phyloP scores from a whole-genome alignment of 345 rosid genomes.

The Durio zibethinus region DNA sequence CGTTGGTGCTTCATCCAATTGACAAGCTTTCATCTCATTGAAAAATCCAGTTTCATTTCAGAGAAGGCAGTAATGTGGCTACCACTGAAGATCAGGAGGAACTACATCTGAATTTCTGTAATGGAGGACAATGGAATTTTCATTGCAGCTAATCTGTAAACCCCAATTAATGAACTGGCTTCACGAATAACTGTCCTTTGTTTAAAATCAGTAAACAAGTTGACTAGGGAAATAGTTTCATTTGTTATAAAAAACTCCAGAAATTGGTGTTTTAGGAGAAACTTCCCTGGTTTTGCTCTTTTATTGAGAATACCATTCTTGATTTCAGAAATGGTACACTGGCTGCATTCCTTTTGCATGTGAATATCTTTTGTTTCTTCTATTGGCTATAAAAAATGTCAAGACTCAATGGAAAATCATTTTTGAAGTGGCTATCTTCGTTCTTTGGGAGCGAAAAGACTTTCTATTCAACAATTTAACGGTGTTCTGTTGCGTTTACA shows the following conservation, averaged over 20 bases:
- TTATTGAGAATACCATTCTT: background rate
- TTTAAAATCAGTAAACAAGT: background rate
- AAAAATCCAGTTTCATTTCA: background rate
- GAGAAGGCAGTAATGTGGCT: background rate
- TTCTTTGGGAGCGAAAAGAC: background rate
- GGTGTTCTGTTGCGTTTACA: background rate
- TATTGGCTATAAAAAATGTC: background rate
- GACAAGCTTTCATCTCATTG: background rate
- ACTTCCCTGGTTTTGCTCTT: background rate
- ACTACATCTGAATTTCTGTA: background rate
- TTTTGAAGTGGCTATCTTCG: background rate
- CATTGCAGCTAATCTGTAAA: background rate
- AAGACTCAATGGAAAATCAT: background rate
- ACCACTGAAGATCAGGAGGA: background rate
- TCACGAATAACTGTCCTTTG: background rate
- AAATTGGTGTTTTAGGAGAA: background rate
- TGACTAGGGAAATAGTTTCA: background rate
- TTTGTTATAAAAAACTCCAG: background rate
- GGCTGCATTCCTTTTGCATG: background rate
- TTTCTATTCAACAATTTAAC: background rate
- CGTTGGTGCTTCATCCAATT: background rate
- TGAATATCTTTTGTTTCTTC: background rate
- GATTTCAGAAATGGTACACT: conserved; percentile 10
- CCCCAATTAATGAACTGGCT: background rate
- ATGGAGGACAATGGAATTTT: background rate